Evolutionary conservation across 805 yeast genomes (phyloP).

Genomic region (Trichomonascus vanleenenianus): DNA sequence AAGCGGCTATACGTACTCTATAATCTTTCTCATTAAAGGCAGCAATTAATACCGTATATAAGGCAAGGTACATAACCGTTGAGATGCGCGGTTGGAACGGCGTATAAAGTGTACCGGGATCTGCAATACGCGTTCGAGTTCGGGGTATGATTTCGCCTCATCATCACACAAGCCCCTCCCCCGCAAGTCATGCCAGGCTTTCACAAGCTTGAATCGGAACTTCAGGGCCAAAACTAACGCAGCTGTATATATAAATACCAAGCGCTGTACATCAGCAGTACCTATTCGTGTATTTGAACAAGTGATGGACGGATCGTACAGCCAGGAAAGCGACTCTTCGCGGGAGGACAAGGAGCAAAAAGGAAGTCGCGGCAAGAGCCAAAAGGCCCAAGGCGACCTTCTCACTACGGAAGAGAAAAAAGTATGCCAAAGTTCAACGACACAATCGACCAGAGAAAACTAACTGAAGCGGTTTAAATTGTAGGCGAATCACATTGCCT

Average conservation of each 20-base stretch:
- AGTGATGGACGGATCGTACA: not conserved
- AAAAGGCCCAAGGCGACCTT: slow-evolving; percentile 15
- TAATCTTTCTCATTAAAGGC: too few species aligned
- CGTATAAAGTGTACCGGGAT: too few species aligned
- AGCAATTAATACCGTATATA: too few species aligned
- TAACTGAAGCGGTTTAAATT: not conserved
- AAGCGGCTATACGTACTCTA: too few species aligned
- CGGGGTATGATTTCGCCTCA: too few species aligned
- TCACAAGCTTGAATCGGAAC: too few species aligned
- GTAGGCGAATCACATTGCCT: slow-evolving; percentile 75
- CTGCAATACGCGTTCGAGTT: too few species aligned
- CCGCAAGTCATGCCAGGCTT: too few species aligned
- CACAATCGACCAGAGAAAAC: not conserved
- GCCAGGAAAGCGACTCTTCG: not conserved
- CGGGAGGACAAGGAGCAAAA: not conserved
- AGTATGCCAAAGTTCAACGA: slow-evolving; percentile 5
- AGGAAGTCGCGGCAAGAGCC: slow-evolving; percentile 1
- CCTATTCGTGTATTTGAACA: not conserved
- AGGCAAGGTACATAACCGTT: too few species aligned
- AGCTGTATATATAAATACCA: not conserved
- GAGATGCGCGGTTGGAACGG: too few species aligned
- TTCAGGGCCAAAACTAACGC: not conserved
- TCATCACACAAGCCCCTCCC: too few species aligned
- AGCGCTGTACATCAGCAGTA: not conserved
- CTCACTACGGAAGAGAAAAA: slow-evolving; percentile 28